Evolutionary conservation across 768 basidiomycete genomes (phyloP).

Genomic region (Phylloporus sp.): DNA sequence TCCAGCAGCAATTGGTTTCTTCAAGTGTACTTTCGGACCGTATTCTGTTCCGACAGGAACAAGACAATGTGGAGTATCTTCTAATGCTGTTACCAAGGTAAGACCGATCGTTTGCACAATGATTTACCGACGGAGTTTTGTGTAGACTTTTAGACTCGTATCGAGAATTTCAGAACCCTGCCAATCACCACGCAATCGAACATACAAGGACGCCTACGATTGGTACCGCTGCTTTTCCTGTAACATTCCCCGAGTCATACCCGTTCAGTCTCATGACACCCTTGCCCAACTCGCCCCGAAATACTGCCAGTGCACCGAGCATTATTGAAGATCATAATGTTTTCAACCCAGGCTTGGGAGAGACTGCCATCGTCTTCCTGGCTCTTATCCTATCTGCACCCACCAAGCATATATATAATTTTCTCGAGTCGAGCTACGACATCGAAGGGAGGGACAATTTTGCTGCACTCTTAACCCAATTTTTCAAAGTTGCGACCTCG

Average conservation of each 20-base stretch:
- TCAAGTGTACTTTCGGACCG: conserved; percentile 61
- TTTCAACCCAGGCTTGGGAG: conserved; percentile 78
- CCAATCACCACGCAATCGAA: conserved; percentile 66
- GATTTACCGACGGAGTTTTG: conserved; percentile 4
- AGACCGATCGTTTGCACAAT: conserved; percentile 14
- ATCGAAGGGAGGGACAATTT: conserved; percentile 87
- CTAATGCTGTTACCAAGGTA: conserved; percentile 82
- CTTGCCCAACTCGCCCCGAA: conserved; percentile 52
- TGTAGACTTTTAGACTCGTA: conserved; percentile 82
- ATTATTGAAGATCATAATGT: conserved; percentile 45
- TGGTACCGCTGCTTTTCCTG: conserved; percentile 55
- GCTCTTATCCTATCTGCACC: conserved; percentile 80
- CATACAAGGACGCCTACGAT: conserved; percentile 59
- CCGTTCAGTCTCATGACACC: conserved; percentile 81
- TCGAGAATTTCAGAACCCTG: conserved; percentile 70
- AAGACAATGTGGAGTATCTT: conserved; percentile 88
- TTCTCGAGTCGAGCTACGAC: conserved; percentile 76
- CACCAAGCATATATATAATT: conserved; percentile 69
- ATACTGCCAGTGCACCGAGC: conserved; percentile 37
- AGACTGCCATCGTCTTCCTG: conserved; percentile 81
- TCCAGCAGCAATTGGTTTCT: conserved; percentile 75
- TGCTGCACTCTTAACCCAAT: conserved; percentile 60
- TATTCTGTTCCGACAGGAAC: conserved; percentile 66
- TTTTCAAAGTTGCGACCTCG: conserved; percentile 78
- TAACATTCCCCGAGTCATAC: conserved; percentile 91